phyloP scores from a whole-genome alignment of 306 rosid genomes.

The Prunus mira region DNA sequence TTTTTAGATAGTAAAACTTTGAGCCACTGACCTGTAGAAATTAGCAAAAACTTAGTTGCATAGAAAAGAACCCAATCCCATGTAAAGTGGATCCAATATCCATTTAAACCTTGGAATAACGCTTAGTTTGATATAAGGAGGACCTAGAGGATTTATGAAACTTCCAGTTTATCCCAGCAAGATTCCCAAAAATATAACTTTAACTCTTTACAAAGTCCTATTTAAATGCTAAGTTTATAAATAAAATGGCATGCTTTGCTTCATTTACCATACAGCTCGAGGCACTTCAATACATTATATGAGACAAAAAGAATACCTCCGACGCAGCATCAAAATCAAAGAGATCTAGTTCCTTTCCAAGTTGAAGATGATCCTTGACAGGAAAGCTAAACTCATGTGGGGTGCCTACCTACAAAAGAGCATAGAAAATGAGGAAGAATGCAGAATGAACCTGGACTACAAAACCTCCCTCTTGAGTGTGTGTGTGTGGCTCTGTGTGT shows the following conservation, averaged over 20 bases:
- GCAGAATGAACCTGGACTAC: conserved; percentile 13
- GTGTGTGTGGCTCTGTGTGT: too few species aligned
- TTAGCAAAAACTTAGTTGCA: conserved; percentile 19
- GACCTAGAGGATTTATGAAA: not conserved
- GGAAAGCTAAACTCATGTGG: conserved; percentile 63
- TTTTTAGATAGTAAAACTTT: conserved; percentile 88
- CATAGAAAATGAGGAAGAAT: conserved; percentile 13
- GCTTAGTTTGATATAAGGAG: not conserved
- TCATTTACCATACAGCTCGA: conserved; percentile 11
- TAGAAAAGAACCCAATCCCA: conserved; percentile 3
- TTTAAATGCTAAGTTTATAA: not conserved
- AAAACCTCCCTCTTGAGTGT: not conserved
- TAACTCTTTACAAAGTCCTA: not conserved
- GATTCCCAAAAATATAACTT: not conserved
- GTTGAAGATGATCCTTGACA: conserved; percentile 84
- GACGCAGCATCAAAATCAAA: conserved; percentile 95
- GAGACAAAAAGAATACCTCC: conserved; percentile 58
- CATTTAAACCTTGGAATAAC: not conserved
- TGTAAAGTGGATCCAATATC: conserved; percentile 16
- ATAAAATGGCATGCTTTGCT: not conserved
- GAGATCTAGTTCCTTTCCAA: conserved; percentile 85
- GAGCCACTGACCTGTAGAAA: conserved; percentile 88
- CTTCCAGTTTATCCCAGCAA: not conserved
- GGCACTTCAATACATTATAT: conserved; percentile 28
- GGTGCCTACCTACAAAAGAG: conserved; percentile 60